phyloP scores from a whole-genome alignment of 148 eudicot species.

The Heliamphora exappendiculata region DNA sequence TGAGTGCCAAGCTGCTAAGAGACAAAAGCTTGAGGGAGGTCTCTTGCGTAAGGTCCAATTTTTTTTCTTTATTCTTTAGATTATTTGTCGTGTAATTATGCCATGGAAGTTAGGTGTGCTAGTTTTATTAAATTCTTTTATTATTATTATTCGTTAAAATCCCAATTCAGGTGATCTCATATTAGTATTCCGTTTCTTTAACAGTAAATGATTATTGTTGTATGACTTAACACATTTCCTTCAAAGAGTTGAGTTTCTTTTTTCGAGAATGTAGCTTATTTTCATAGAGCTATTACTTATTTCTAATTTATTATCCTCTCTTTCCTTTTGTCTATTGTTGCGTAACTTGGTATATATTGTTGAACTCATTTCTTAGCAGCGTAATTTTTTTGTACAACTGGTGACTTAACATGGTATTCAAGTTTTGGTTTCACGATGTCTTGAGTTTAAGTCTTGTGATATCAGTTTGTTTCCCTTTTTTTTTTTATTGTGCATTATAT shows the following conservation, averaged over 20 bases:
- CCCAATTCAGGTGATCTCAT: neutral
- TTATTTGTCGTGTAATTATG: neutral
- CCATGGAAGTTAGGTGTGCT: neutral
- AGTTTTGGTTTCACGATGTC: no score
- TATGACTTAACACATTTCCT: neutral
- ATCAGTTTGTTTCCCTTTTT: no score
- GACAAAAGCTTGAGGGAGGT: constrained; percentile 87
- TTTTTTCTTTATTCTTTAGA: neutral
- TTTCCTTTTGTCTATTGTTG: no score
- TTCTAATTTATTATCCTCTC: neutral
- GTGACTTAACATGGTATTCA: no score
- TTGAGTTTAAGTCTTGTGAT: no score
- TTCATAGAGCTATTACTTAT: neutral
- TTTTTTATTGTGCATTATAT: no score
- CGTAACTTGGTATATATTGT: no score
- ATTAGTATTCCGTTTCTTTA: neutral
- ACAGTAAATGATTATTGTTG: neutral
- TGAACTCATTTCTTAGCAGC: no score
- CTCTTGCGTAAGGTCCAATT: constrained; percentile 42
- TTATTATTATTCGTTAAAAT: neutral
- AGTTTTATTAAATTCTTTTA: neutral
- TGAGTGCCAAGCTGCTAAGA: constrained; percentile 88
- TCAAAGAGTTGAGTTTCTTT: neutral
- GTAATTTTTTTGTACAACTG: no score
- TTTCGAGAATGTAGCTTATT: neutral